Base-by-base conservation (phyloP, 2,329 filamentous ascomycete genomes). In the Fusarium denticulatum region DNA sequence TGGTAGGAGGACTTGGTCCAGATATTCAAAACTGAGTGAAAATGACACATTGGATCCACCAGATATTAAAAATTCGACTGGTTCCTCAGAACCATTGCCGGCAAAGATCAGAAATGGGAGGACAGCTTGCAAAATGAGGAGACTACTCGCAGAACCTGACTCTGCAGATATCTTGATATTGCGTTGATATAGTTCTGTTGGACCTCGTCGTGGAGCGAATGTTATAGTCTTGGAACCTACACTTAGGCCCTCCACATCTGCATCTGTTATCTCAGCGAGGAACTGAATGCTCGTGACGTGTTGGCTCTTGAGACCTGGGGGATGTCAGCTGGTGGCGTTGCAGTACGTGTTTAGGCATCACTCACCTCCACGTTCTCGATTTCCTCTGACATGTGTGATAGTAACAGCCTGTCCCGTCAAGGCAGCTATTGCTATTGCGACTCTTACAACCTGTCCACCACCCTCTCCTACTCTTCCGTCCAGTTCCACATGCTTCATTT, bases 401-500 rank as follows among this genome's bases (percentile, higher is more conserved):
- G 83, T 84, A 36, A 92, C 82, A 1, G 88, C 82, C 61, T 86
- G 85, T 1, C 84, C 84, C 4, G 88, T 87, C 34, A 91, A 83
- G 2, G 90, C 87, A 16, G 89, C 86, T 12, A 92, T 81, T 4
- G 84, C 84, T 40, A 89, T 83, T 5, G 89, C 88, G 4, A 90
- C 82, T 47, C 90, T 82, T 2, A 91, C 86, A 0, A 92, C 80
- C 72, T 92, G 90, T 6, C 90, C 90, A 8, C 89, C 90, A 9
- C 90, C 90, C 76, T 91, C 89, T 3, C 89, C 89, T 0, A 85
- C 88, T 18, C 84, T 81, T 22, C 89, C 90, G 72, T 91, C 88
- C 5, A 91, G 79, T 59, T 85, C 81, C 30, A 90, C 83, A 13
- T 78, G 68, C 46, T 82, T 83, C 75, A 79, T 78, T 28, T 37